Evolutionary conservation across 129 eudicot genomes (phyloP).

Genomic region (Helichrysum umbraculigerum): DNA sequence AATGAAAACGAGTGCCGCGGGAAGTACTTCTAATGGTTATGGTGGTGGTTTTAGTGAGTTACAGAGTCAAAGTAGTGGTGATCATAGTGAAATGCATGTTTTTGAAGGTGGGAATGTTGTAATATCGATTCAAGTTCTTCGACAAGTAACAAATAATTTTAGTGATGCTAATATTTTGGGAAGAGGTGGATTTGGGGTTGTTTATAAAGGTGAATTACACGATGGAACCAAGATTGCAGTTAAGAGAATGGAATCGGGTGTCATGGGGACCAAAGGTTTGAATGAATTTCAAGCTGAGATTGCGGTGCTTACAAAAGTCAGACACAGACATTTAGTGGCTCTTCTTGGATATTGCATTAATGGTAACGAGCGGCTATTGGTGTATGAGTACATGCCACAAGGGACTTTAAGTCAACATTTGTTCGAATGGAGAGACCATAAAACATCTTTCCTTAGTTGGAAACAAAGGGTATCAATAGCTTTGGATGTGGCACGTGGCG

Average conservation of each 20-base stretch:
- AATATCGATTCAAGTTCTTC: slow-evolving; percentile 58
- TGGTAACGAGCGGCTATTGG: slow-evolving; percentile 65
- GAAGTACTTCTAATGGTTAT: slow-evolving; percentile 40
- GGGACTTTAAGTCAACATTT: slow-evolving; percentile 58
- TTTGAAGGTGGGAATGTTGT: slow-evolving; percentile 72
- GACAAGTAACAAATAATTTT: slow-evolving; percentile 56
- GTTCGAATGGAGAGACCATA: slow-evolving; percentile 40
- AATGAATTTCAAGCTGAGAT: slow-evolving; percentile 67
- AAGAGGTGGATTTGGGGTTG: slow-evolving; percentile 65
- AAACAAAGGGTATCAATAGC: slow-evolving; percentile 60
- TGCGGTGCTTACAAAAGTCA: slow-evolving; percentile 54
- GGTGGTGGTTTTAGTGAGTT: slow-evolving; percentile 58
- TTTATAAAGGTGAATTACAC: slow-evolving; percentile 56
- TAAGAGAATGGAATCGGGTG: slow-evolving; percentile 59
- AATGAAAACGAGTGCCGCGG: slow-evolving; percentile 35
- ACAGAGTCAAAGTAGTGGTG: slow-evolving; percentile 64
- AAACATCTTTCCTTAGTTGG: slow-evolving; percentile 44
- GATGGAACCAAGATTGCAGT: slow-evolving; percentile 69
- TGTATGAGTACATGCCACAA: slow-evolving; percentile 67
- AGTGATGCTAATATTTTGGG: slow-evolving; percentile 53
- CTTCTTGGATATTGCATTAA: slow-evolving; percentile 56
- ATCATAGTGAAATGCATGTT: slow-evolving; percentile 60
- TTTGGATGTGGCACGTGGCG: slow-evolving; percentile 64
- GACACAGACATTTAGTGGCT: slow-evolving; percentile 61
- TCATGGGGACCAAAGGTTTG: slow-evolving; percentile 54